Conservation (phyloP, 202 grass and related monocot species). For the Bolboschoenoplectus hybrid region DNA sequence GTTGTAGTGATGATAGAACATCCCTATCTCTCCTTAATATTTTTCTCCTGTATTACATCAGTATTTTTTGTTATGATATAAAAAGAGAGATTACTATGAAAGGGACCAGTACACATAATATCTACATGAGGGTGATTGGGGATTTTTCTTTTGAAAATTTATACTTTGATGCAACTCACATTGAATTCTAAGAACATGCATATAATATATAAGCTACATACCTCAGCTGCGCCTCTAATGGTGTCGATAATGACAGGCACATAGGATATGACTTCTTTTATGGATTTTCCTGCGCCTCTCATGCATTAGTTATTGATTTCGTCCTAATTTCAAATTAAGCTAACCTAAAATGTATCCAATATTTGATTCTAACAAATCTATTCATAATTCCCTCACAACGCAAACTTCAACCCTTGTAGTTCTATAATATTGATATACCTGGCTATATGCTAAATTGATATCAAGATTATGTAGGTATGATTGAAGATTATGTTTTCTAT, state of each 20-base stretch:
- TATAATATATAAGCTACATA: conserved; percentile 22
- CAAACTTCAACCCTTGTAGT: no score
- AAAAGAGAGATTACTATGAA: neutral
- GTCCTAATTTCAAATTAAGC: no score
- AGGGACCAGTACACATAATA: neutral
- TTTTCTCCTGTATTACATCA: neutral
- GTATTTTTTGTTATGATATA: neutral
- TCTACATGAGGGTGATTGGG: no score
- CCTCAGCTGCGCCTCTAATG: conserved; percentile 40
- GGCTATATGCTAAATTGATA: no score
- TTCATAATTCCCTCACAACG: no score
- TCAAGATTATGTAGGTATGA: no score
- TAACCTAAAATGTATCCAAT: no score
- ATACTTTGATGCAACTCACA: neutral
- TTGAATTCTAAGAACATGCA: neutral
- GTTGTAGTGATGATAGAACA: neutral
- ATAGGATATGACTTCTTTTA: conserved; percentile 35
- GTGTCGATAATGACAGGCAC: conserved; percentile 35
- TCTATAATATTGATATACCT: no score
- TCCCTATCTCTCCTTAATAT: neutral
- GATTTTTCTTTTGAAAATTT: neutral
- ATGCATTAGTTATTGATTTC: no score
- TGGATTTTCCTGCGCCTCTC: conserved; percentile 26
- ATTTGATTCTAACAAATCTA: no score
- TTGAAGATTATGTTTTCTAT: no score